Evolutionary conservation across 1,284 basidiomycete genomes (phyloP).

Genomic region (Malassezia furfur): DNA sequence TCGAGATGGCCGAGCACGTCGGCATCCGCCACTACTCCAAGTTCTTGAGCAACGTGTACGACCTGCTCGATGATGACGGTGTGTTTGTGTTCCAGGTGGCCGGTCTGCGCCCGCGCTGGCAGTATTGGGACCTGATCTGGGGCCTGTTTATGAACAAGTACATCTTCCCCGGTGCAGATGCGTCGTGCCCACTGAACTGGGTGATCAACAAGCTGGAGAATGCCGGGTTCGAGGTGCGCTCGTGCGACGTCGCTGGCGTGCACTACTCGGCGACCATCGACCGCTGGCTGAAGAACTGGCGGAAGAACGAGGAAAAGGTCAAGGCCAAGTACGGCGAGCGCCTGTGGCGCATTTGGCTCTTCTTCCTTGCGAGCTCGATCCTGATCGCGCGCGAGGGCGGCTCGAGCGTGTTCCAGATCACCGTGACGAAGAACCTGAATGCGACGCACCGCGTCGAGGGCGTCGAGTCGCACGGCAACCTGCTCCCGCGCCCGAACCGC

Average conservation of each 20-base stretch:
- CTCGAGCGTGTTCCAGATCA: conserved; percentile 55
- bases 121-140: conserved; percentile 96
- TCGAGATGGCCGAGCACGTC: conserved; percentile 95
- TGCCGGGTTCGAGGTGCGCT: conserved; percentile 93
- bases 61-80: conserved; percentile 87
- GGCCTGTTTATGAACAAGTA: conserved; percentile 51
- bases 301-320: conserved; percentile 65
- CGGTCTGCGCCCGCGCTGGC: conserved; percentile 85
- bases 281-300: conserved; percentile 49
- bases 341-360: conserved; percentile 49
- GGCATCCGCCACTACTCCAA: conserved; percentile 82
- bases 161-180: conserved; percentile 91
- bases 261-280: conserved; percentile 84
- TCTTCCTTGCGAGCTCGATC: conserved; percentile 43
- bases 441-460: conserved; percentile 67
- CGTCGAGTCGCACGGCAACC: conserved; percentile 41
- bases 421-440: conserved; percentile 75
- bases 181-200: conserved; percentile 77
- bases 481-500: conserved; percentile 34
- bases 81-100: conserved; percentile 92
- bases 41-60: conserved; percentile 84
- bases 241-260: conserved; percentile 71
- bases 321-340: conserved; percentile 78
- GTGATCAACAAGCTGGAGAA: conserved; percentile 70
- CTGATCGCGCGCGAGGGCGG: conserved; percentile 47